These are phyloP conservation scores for Taiozyma sp. DNA, from an alignment of 1,139 yeast genomes.

Conservation along the genomic window DNA sequence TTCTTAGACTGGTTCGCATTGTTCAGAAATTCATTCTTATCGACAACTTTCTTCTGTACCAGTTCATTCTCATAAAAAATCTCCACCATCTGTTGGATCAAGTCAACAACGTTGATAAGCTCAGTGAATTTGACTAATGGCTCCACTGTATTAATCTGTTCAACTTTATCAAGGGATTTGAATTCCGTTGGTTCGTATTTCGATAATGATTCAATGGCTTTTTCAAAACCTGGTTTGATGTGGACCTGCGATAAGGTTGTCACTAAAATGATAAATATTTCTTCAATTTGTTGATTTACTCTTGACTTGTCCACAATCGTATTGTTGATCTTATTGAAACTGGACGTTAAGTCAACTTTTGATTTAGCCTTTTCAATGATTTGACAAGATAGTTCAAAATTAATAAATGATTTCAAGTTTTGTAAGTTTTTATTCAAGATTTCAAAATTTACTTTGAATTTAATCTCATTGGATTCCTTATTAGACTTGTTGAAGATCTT, in stretches of 20 bases:
- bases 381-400: constrained; percentile 40
- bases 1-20: constrained; percentile 80
- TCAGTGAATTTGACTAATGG: constrained; percentile 88
- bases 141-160: constrained; percentile 44
- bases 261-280: constrained; percentile 63
- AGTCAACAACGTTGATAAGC: constrained; percentile 86
- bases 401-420: constrained; percentile 38
- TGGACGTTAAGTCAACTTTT: constrained; percentile 32
- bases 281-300: constrained; percentile 35
- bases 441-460: constrained; percentile 52
- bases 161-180: constrained; percentile 27
- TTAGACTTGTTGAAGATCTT: constrained; percentile 51
- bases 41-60: constrained; percentile 54
- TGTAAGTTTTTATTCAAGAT: constrained; percentile 39
- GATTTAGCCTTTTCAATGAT: constrained; percentile 39
- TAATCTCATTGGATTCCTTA: constrained; percentile 39
- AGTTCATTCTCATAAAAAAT: constrained; percentile 89
- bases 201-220: constrained; percentile 66
- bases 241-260: constrained; percentile 67
- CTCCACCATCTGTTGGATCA: constrained; percentile 88
- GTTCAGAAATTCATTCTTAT: constrained; percentile 72
- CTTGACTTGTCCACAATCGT: constrained; percentile 27
- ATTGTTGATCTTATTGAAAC: constrained; percentile 19
- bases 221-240: constrained; percentile 75
- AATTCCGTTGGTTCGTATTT: constrained; percentile 64